Evolutionary conservation across 1,284 basidiomycete species (phyloP).

Genomic region (Naganishia albida): DNA sequence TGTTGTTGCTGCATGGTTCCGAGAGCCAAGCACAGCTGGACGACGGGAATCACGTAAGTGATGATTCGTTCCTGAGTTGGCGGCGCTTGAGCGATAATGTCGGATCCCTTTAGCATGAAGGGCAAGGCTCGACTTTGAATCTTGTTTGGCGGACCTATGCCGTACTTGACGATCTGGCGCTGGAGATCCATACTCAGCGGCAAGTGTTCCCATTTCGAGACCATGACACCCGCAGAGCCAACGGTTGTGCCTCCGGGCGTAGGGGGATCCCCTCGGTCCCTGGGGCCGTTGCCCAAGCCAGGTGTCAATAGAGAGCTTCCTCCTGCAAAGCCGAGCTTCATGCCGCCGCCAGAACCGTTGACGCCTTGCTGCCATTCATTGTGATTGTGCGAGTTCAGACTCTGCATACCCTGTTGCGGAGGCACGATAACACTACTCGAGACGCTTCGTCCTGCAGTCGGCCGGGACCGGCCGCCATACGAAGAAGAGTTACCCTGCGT

Average conservation of each 20-base stretch:
- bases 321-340: constrained; percentile 24
- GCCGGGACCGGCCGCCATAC: constrained; percentile 23
- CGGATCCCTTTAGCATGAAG: constrained; percentile 84
- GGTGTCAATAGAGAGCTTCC: constrained; percentile 31
- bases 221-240: constrained; percentile 72
- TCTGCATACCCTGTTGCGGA: neutral
- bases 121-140: constrained; percentile 96
- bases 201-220: constrained; percentile 96
- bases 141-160: constrained; percentile 96
- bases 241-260: constrained; percentile 58
- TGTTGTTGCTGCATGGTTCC: constrained; percentile 57
- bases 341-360: constrained; percentile 18
- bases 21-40: constrained; percentile 74
- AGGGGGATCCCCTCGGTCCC: constrained; percentile 21
- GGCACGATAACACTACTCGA: constrained; percentile 33
- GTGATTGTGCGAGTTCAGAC: constrained; percentile 5
- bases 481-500: neutral
- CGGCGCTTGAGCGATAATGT: constrained; percentile 97
- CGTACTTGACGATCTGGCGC: constrained; percentile 87
- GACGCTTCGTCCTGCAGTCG: constrained; percentile 36
- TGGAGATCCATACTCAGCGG: constrained; percentile 82
- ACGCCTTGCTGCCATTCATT: constrained; percentile 20
- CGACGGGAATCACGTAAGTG: constrained; percentile 90
- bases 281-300: constrained; percentile 25
- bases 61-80: constrained; percentile 98